Percentiles rank a stretch among this genome's conserved stretches.
phyloP scores from a whole-genome alignment of 352 stramenopile genomes.

The Phytopythium vexans region DNA sequence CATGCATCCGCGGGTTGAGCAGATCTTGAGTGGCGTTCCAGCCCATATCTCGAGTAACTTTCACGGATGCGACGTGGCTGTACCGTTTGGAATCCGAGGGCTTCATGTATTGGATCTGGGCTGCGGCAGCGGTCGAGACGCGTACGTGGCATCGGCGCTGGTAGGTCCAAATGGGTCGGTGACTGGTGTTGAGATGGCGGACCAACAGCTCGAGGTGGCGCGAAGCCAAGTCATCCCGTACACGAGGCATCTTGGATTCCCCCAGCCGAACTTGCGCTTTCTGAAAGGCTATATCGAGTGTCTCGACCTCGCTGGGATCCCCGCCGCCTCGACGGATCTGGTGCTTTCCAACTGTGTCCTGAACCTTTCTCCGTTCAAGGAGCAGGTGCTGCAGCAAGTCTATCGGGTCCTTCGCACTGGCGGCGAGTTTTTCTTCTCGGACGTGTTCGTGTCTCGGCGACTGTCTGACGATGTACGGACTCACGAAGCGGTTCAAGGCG shows the following conservation, averaged over 20 bases:
- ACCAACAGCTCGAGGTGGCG: conserved; percentile 83
- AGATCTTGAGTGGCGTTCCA: conserved; percentile 67
- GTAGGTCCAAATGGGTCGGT: conserved; percentile 76
- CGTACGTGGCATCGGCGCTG: conserved; percentile 82
- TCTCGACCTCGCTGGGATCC: conserved; percentile 75
- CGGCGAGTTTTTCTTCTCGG: conserved; percentile 91
- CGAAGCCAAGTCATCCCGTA: conserved; percentile 65
- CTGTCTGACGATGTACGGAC: conserved; percentile 65
- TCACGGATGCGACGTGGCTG: conserved; percentile 76
- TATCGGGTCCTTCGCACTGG: conserved; percentile 79
- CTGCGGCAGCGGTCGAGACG: conserved; percentile 85
- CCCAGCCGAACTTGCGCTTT: conserved; percentile 81
- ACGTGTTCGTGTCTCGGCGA: conserved; percentile 85
- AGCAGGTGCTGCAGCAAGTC: conserved; percentile 82
- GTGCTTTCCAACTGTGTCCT: conserved; percentile 93
- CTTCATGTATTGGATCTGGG: conserved; percentile 85
- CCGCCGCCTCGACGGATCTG: conserved; percentile 78
- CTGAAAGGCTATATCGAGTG: conserved; percentile 86
- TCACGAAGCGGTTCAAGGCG: conserved; percentile 85
- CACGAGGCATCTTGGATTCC: conserved; percentile 74
- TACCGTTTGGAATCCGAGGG: conserved; percentile 62
- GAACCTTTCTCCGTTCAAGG: conserved; percentile 91
- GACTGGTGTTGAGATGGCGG: conserved; percentile 89
- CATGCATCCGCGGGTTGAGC: conserved; percentile 21
- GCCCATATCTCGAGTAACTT: conserved; percentile 63